Conservation (phyloP, 345 rosid genomes). For the Erucastrum elatum region DNA sequence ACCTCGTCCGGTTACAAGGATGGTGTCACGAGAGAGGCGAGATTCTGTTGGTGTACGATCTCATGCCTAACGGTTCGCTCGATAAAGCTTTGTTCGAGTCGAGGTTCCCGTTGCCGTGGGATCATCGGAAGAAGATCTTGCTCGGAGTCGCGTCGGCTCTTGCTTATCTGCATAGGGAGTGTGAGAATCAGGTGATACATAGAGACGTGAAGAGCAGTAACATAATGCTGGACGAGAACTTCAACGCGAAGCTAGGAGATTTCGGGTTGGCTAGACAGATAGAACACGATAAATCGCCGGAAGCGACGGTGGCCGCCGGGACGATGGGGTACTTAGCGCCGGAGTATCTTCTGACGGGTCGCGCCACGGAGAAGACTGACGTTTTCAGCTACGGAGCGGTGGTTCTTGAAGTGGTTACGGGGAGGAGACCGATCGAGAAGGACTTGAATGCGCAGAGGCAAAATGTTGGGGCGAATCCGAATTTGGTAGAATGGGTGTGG, state of each 20-base stretch:
- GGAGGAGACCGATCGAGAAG: slow-evolving; percentile 59
- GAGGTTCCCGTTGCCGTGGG: slow-evolving; percentile 49
- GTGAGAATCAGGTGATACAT: slow-evolving; percentile 64
- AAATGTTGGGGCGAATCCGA: slow-evolving; percentile 39
- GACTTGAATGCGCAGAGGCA: slow-evolving; percentile 39
- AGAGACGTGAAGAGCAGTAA: slow-evolving; percentile 61
- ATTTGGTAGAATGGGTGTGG: slow-evolving; percentile 70
- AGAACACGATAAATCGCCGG: slow-evolving; percentile 61
- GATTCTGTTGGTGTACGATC: slow-evolving; percentile 79
- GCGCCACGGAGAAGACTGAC: slow-evolving; percentile 57
- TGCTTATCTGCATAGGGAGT: slow-evolving; percentile 57
- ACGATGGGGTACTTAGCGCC: slow-evolving; percentile 70
- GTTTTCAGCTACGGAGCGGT: slow-evolving; percentile 65
- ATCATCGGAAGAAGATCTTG: slow-evolving; percentile 51
- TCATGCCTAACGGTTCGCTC: slow-evolving; percentile 85
- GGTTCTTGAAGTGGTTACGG: slow-evolving; percentile 56
- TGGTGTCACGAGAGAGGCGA: slow-evolving; percentile 98
- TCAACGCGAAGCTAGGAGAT: slow-evolving; percentile 61
- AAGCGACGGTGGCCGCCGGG: slow-evolving; percentile 59
- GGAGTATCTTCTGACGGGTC: slow-evolving; percentile 55
- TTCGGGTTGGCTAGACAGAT: slow-evolving; percentile 59
- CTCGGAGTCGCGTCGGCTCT: slow-evolving; percentile 61
- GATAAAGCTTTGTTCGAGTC: slow-evolving; percentile 56
- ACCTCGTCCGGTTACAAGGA: slow-evolving; percentile 84
- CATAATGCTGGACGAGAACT: slow-evolving; percentile 57